Percentiles rank a stretch among this genome's conserved stretches.
Conservation (phyloP, 805 yeast species). For the Candida fluviatilis region DNA sequence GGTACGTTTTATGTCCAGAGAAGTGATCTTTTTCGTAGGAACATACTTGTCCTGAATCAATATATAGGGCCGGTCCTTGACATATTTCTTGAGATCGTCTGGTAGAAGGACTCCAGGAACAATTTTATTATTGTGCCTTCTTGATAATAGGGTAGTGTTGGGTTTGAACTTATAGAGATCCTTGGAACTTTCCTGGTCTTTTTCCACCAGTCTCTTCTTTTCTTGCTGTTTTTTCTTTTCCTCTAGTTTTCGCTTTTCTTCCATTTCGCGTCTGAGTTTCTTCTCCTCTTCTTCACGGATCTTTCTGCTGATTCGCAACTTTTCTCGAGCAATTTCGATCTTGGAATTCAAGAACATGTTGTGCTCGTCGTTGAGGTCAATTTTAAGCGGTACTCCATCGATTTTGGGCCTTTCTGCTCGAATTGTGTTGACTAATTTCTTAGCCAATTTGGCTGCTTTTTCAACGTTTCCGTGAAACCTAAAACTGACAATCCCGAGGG, state of each 20-base stretch:
- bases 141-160: slow-evolving; percentile 33
- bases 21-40: slow-evolving; percentile 43
- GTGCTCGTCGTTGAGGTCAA: slow-evolving; percentile 47
- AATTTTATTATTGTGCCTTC: slow-evolving; percentile 25
- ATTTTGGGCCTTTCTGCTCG: slow-evolving; percentile 34
- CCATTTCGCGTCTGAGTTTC: slow-evolving; percentile 14
- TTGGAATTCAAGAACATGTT: slow-evolving; percentile 34
- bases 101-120: slow-evolving; percentile 43
- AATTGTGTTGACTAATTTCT: slow-evolving; percentile 23
- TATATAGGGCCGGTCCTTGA: slow-evolving; percentile 56
- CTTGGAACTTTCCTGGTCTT: slow-evolving; percentile 7
- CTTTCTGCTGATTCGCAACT: slow-evolving; percentile 18
- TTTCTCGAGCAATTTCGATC: slow-evolving; percentile 31
- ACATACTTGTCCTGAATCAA: slow-evolving; percentile 49
- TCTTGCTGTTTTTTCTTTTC: slow-evolving; percentile 13
- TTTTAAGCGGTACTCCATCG: slow-evolving; percentile 50
- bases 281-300: slow-evolving; percentile 34
- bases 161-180: slow-evolving; percentile 17
- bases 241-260: slow-evolving; percentile 12
- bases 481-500: slow-evolving; percentile 67
- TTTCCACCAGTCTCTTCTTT: slow-evolving; percentile 14
- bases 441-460: slow-evolving; percentile 38
- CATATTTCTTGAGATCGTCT: slow-evolving; percentile 41
- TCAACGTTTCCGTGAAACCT: slow-evolving; percentile 54
- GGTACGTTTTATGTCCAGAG: slow-evolving; percentile 56